Evolutionary conservation across 768 basidiomycete species (phyloP).

Genomic region (Cantharellus anzutake): DNA sequence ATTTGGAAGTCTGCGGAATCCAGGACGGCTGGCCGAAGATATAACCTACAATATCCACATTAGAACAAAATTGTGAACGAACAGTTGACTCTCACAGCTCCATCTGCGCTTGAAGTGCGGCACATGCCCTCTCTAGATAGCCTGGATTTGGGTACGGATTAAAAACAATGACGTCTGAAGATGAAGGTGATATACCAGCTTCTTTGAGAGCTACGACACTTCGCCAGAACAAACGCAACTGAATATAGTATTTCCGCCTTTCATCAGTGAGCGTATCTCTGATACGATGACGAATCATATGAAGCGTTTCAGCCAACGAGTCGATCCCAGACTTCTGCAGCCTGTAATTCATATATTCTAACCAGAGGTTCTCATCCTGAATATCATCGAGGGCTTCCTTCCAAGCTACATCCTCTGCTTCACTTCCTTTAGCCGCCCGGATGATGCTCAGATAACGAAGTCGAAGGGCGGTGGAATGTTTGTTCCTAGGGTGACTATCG

Average conservation of each 20-base stretch:
- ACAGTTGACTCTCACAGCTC: conserved; percentile 40
- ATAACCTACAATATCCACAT: conserved; percentile 21
- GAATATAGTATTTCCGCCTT: conserved; percentile 9
- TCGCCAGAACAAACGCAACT: conserved; percentile 51
- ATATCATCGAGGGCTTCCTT: conserved; percentile 35
- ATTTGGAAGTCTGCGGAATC: conserved; percentile 24
- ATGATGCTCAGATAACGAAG: conserved; percentile 50
- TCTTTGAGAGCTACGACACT: conserved; percentile 37
- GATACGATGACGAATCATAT: no score
- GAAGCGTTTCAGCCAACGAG: conserved; percentile 20
- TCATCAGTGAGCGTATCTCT: neutral
- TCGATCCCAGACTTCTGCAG: conserved; percentile 25
- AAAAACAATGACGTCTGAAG: conserved; percentile 1
- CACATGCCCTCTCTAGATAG: conserved; percentile 51
- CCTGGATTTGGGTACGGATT: conserved; percentile 23
- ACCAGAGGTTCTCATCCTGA: conserved; percentile 35
- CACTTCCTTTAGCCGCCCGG: conserved; percentile 47
- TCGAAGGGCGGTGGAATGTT: conserved; percentile 30
- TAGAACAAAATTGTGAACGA: neutral
- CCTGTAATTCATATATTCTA: conserved; percentile 69
- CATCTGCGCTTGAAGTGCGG: conserved; percentile 67
- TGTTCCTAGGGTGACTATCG: conserved; percentile 31
- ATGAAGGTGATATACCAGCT: conserved; percentile 34
- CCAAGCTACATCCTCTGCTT: conserved; percentile 45
- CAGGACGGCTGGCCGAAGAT: conserved; percentile 33